Conservation (phyloP, 176 grass and related monocot species). For the Melocanna baccifera region DNA sequence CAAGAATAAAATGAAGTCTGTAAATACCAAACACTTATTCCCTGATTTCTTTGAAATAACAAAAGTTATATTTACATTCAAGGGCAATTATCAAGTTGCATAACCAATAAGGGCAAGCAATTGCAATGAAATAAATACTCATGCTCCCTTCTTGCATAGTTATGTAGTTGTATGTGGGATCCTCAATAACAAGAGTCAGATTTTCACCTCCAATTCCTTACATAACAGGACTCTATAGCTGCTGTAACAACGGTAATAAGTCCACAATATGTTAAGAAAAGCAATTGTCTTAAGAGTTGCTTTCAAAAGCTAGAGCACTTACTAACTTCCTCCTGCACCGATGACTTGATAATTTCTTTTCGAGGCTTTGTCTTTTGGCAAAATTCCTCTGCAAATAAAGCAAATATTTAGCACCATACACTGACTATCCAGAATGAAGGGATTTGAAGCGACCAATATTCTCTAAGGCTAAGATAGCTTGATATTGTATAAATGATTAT, state of each 20-base stretch:
- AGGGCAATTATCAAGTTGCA: not conserved
- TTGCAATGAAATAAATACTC: not conserved
- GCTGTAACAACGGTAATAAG: not conserved
- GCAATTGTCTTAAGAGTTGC: not conserved
- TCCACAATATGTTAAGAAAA: constrained; percentile 13
- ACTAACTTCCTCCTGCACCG: constrained; percentile 26
- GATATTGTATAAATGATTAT: not conserved
- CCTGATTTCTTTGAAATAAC: not conserved
- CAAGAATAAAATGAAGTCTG: not conserved
- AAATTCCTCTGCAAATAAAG: constrained; percentile 48
- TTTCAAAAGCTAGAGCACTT: constrained; percentile 33
- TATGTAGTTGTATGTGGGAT: not conserved
- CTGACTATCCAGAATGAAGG: not conserved
- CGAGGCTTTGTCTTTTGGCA: constrained; percentile 45
- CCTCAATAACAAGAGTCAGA: not conserved
- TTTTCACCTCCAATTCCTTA: constrained; percentile 3
- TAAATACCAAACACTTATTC: not conserved
- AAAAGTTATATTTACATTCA: constrained; percentile 10
- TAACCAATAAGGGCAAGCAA: not conserved
- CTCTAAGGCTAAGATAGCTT: not conserved
- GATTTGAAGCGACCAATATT: not conserved
- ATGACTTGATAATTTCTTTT: constrained; percentile 43
- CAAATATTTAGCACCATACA: constrained; percentile 27
- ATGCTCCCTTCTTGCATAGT: not conserved
- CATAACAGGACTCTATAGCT: not conserved